Percentiles rank a stretch among this genome's conserved stretches.
phyloP scores from a whole-genome alignment of 108 stramenopile species.

The Pseudonitzschia pungens region DNA sequence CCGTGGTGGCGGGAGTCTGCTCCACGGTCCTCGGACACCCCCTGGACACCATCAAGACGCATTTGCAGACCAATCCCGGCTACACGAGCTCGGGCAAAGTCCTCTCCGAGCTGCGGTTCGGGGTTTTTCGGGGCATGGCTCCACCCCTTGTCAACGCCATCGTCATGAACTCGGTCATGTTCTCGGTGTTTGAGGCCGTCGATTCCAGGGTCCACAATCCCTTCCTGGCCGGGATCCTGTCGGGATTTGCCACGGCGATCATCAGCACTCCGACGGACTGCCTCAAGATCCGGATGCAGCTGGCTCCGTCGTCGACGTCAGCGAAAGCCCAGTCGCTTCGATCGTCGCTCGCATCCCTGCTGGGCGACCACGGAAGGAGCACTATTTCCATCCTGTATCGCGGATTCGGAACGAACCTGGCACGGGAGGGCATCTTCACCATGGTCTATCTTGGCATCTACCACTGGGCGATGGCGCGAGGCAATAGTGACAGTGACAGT shows the following conservation, averaged over 20 bases:
- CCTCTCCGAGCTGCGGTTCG: neutral
- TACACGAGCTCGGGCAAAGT: slow-evolving; percentile 7
- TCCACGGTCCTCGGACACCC: slow-evolving; percentile 54
- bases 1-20: slow-evolving; percentile 32
- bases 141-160: slow-evolving; percentile 44
- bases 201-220: slow-evolving; percentile 22
- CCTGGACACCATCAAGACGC: slow-evolving; percentile 54
- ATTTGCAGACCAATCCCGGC: slow-evolving; percentile 41
- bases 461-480: slow-evolving; percentile 18
- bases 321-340: too few relatives aligned
- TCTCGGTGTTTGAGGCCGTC: slow-evolving; percentile 39
- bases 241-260: slow-evolving; percentile 51
- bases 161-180: slow-evolving; percentile 49
- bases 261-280: slow-evolving; percentile 49
- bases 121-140: slow-evolving; percentile 44
- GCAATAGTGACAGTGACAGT: neutral
- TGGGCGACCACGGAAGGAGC: neutral
- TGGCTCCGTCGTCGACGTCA: neutral
- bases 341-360: neutral
- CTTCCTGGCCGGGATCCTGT: slow-evolving; percentile 39
- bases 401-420: slow-evolving; percentile 44
- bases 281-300: slow-evolving; percentile 50
- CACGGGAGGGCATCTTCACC: slow-evolving; percentile 52
- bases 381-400: slow-evolving; percentile 25
- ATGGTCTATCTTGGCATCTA: slow-evolving; percentile 51